Base-by-base conservation (phyloP, 2,329 filamentous ascomycete genomes). In the Cytospora paraplurivora region DNA sequence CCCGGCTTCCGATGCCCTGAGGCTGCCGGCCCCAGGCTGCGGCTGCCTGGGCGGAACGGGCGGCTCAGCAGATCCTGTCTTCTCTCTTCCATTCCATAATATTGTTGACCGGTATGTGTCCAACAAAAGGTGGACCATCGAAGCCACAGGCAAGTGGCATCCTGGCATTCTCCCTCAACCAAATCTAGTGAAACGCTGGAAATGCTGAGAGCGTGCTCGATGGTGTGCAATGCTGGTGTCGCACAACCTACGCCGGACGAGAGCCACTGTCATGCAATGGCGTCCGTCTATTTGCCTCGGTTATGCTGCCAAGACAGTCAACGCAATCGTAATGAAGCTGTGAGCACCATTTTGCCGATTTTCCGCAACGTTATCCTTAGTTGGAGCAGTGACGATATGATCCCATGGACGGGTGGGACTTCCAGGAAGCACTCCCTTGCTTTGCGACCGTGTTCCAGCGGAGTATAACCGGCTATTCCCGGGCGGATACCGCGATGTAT, bases 241-340 rank as follows among this genome's bases (percentile, higher is more conserved):
- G 15, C 44, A 21, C 44, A 47, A 47, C n/a, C 44, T 10, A 47
- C 44, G 21, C 44, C 27, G 27, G 27, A 12, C 44, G n/a, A 47
- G n/a, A 21, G 8, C 19, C 44, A 47, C 44, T 19, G 44, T 47
- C n/a, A 1, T 47, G n/a, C n/a, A 33, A 33, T 55, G 38, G 51
- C 59, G 41, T 53, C 51, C 19, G 51, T 49, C 7, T 50, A 38
- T 55, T 61, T 55, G 51, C 32, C 19, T 61, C 59, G 59, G 59
- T 19, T 50, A 51, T 44, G 59, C 19, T 49, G 51, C 59, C 59
- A 61, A 61, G 59, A 50, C 47, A 55, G 47, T 61, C 51, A 38
- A 55, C 33, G 51, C 32, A 38, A 55, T 51, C 51, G 21, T 51
- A 32, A 61, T 38, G 27, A 38, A 55, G 58, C n/a, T 19, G n/a